Percentiles rank a stretch among this genome's conserved stretches.
Evolutionary conservation across 2,329 filamentous ascomycete genomes (phyloP).

Genomic region (Metarhizium anisopliae): DNA sequence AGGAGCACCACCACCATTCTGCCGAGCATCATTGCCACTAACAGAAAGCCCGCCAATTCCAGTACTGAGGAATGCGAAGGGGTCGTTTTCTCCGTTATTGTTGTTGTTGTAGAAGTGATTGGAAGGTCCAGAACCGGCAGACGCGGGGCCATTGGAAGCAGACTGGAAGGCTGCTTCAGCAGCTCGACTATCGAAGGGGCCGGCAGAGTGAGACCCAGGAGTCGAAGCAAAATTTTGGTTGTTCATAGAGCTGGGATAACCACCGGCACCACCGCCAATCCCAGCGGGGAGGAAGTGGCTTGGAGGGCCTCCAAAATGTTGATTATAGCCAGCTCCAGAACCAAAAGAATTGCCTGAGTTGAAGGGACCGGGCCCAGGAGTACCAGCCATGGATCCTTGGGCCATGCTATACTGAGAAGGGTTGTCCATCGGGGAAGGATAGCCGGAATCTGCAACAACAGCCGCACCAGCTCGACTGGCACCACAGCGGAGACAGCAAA

Average conservation of each 20-base stretch:
- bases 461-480: conserved; percentile 89
- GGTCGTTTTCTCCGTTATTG: conserved; percentile 62
- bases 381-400: conserved; percentile 78
- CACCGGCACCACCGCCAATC: conserved; percentile 60
- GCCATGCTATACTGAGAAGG: conserved; percentile 78
- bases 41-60: conserved; percentile 67
- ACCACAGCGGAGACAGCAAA: conserved; percentile 92
- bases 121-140: conserved; percentile 64
- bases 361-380: conserved; percentile 68
- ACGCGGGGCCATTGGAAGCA: conserved; percentile 71
- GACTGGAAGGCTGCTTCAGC: conserved; percentile 92
- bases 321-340: conserved; percentile 54
- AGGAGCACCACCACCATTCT: conserved; percentile 50
- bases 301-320: conserved; percentile 80
- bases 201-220: conserved; percentile 70
- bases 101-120: conserved; percentile 41
- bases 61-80: conserved; percentile 70
- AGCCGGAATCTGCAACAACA: conserved; percentile 88
- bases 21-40: conserved; percentile 53
- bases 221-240: conserved; percentile 66
- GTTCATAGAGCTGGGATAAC: conserved; percentile 71
- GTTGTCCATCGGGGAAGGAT: conserved; percentile 83
- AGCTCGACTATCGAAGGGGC: conserved; percentile 85
- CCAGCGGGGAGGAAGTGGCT: conserved; percentile 88
- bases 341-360: conserved; percentile 62